These are phyloP conservation scores for Penicillium sp. DNA, from an alignment of 2,329 filamentous ascomycete species.

Conservation along the genomic window DNA sequence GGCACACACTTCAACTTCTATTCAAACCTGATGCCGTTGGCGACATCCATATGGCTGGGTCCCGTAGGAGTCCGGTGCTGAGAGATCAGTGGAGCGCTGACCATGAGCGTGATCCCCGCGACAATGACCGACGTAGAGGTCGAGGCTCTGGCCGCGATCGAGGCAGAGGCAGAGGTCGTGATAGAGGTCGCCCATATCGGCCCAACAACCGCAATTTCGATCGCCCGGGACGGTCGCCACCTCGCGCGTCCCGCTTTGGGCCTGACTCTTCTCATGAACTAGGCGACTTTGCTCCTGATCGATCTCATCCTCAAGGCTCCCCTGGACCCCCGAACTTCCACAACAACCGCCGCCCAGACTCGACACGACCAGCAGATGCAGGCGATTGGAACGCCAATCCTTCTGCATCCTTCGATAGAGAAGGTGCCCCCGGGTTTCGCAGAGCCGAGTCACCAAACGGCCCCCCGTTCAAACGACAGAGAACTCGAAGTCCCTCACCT, in stretches of 20 bases:
- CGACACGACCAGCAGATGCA: conserved; percentile 21
- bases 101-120: conserved; percentile 42
- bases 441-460: conserved; percentile 34
- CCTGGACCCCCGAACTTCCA: conserved; percentile 26
- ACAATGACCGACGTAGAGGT: conserved; percentile 41
- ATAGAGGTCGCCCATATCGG: conserved; percentile 38
- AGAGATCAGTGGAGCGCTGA: conserved; percentile 53
- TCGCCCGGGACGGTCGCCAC: conserved; percentile 43
- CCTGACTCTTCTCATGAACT: conserved; percentile 31
- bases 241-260: conserved; percentile 34
- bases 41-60: conserved; percentile 51
- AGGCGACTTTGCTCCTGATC: conserved; percentile 31
- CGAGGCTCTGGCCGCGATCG: conserved; percentile 42
- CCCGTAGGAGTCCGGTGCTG: conserved; percentile 51
- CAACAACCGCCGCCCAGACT: conserved; percentile 23
- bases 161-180: conserved; percentile 44
- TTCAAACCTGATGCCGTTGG: conserved; percentile 44
- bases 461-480: conserved; percentile 39
- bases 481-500: conserved; percentile 45
- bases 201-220: conserved; percentile 39
- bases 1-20: conserved; percentile 5
- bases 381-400: conserved; percentile 18
- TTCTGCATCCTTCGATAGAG: conserved; percentile 25
- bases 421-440: conserved; percentile 18
- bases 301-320: conserved; percentile 28